Percentiles rank a stretch among this genome's conserved stretches.
These are phyloP conservation scores for Cordyceps cateniannulata DNA, from an alignment of 2,329 filamentous ascomycete genomes.

Conservation along the genomic window DNA sequence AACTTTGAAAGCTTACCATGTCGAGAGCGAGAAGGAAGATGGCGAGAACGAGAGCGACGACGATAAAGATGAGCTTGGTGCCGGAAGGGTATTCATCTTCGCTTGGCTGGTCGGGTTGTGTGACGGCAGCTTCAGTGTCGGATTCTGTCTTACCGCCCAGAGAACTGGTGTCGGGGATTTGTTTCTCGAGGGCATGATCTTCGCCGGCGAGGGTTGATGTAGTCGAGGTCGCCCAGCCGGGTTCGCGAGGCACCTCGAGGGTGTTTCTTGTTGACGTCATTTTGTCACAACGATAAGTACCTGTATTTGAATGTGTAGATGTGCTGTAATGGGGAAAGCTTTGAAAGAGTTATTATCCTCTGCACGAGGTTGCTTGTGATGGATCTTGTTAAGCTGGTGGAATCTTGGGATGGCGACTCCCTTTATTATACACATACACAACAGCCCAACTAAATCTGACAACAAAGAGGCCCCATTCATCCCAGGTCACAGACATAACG, in stretches of 20 bases:
- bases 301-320: neutral
- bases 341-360: neutral
- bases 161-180: neutral
- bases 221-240: conserved; percentile 5
- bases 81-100: conserved; percentile 13
- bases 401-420: neutral
- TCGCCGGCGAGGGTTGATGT: conserved; percentile 7
- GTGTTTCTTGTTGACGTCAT: conserved; percentile 6
- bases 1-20: conserved; percentile 1
- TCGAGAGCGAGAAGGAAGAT: conserved; percentile 15
- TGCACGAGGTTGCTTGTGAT: neutral
- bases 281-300: neutral
- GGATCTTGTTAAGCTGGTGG: neutral
- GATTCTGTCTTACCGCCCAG: neutral
- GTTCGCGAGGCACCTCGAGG: conserved; percentile 7
- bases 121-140: neutral
- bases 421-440: neutral
- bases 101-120: neutral
- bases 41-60: conserved; percentile 15
- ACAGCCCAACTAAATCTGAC: neutral
- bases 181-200: conserved; percentile 3
- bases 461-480: neutral
- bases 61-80: conserved; percentile 12
- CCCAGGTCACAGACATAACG: neutral
- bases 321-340: neutral